phyloP scores from a whole-genome alignment of 2,329 filamentous ascomycete genomes.

The Nemania sp. region DNA sequence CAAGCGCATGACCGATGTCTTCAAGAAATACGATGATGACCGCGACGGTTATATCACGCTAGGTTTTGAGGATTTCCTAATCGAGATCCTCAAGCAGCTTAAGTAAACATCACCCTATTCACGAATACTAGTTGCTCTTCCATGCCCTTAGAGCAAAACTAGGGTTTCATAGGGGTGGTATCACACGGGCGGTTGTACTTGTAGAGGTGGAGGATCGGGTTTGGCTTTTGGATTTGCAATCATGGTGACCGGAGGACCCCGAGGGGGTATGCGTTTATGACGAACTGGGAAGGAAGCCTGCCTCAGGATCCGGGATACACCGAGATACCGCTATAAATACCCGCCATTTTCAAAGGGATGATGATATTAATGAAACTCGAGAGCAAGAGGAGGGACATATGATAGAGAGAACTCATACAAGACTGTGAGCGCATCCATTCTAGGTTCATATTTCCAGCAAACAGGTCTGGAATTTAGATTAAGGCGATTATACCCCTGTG shows the following conservation, averaged over 20 bases:
- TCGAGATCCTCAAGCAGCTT: constrained; percentile 73
- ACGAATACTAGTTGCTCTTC: neutral
- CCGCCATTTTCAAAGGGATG: constrained; percentile 21
- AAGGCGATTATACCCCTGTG: constrained; percentile 12
- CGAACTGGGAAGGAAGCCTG: constrained; percentile 12
- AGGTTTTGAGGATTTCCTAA: constrained; percentile 84
- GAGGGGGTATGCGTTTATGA: neutral
- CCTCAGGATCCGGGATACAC: constrained; percentile 7
- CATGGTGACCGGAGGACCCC: neutral
- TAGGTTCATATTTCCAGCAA: neutral
- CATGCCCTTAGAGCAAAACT: neutral
- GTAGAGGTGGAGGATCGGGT: constrained; percentile 1
- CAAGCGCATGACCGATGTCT: constrained; percentile 99
- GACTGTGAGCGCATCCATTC: constrained; percentile 7
- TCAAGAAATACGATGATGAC: constrained; percentile 98
- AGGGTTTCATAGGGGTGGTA: neutral
- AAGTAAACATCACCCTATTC: constrained; percentile 54
- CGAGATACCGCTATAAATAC: constrained; percentile 35
- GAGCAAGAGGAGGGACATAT: neutral
- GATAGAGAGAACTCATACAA: neutral
- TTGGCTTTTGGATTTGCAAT: constrained; percentile 8
- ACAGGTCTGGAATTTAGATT: constrained; percentile 3
- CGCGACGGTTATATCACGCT: constrained; percentile 91
- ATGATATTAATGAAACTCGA: constrained; percentile 19
- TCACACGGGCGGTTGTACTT: constrained; percentile 19